phyloP scores from a whole-genome alignment of 1,284 basidiomycete species.

The Cutaneotrichosporon sp. region DNA sequence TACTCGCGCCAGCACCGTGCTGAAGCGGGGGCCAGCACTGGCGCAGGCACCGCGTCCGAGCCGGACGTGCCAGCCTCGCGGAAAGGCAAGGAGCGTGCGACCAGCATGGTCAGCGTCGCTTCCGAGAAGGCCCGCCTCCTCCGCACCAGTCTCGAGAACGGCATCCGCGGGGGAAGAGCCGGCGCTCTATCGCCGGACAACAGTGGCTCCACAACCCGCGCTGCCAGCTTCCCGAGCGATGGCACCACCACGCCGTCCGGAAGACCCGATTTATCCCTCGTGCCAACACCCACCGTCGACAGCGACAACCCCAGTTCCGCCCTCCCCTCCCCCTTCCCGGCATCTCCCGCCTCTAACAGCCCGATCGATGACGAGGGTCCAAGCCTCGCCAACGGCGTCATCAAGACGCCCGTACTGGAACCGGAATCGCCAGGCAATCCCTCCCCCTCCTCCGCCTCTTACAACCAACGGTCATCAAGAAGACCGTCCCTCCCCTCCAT shows the following conservation, averaged over 20 bases:
- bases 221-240: background rate
- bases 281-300: conserved; percentile 7
- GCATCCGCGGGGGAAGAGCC: conserved; percentile 1
- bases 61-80: conserved; percentile 18
- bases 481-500: conserved; percentile 53
- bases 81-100: conserved; percentile 44
- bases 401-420: background rate
- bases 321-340: conserved; percentile 9
- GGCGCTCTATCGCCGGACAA: background rate
- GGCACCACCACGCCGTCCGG: conserved; percentile 3
- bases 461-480: conserved; percentile 30
- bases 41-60: conserved; percentile 4
- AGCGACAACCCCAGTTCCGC: conserved; percentile 8
- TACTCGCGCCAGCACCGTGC: conserved; percentile 9
- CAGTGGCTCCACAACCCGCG: background rate
- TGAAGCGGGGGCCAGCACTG: conserved; percentile 13
- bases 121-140: conserved; percentile 30
- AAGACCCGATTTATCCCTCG: conserved; percentile 1
- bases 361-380: background rate
- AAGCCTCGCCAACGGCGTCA: background rate
- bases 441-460: conserved; percentile 3
- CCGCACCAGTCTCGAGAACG: conserved; percentile 18
- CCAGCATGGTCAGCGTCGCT: conserved; percentile 34
- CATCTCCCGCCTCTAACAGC: conserved; percentile 3
- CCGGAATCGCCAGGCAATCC: background rate